Conservation (phyloP, 257 asterid species). For the Lithospermum erythrorhizon region DNA sequence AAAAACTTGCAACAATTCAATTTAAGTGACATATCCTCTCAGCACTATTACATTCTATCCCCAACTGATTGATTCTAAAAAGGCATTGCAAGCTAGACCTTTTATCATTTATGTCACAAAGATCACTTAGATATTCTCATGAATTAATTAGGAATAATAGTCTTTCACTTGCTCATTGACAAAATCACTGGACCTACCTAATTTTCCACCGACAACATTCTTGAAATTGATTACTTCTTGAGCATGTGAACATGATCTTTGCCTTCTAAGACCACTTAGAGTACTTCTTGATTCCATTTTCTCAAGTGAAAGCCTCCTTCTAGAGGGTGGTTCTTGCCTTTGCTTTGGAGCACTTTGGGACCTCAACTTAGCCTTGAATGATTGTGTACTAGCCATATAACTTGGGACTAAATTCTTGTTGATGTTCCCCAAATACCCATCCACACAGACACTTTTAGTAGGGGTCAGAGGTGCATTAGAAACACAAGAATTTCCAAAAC, state of each 20-base stretch:
- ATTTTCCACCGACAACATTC: slow-evolving; percentile 44
- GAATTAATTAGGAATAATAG: neutral
- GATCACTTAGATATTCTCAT: neutral
- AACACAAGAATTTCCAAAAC: slow-evolving; percentile 27
- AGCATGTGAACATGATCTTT: slow-evolving; percentile 54
- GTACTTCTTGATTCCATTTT: slow-evolving; percentile 60
- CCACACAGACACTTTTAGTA: slow-evolving; percentile 37
- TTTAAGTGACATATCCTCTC: neutral
- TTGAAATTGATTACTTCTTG: slow-evolving; percentile 47
- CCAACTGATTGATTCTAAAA: too few species aligned
- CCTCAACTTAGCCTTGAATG: slow-evolving; percentile 64
- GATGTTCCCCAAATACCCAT: slow-evolving; percentile 20
- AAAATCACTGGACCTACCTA: slow-evolving; percentile 37
- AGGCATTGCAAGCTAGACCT: neutral
- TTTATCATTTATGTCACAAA: neutral
- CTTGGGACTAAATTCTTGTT: slow-evolving; percentile 24
- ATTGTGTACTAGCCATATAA: slow-evolving; percentile 75
- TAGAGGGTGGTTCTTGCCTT: slow-evolving; percentile 48
- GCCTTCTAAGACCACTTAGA: slow-evolving; percentile 59
- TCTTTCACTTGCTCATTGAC: slow-evolving; percentile 4
- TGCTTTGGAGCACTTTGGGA: slow-evolving; percentile 76
- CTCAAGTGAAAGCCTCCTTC: slow-evolving; percentile 35
- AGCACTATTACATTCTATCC: neutral
- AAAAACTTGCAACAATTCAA: neutral
- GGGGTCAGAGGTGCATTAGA: slow-evolving; percentile 27